Evolutionary conservation across 139 green algal genomes (phyloP).

Genomic region (Asterochloris sp.): DNA sequence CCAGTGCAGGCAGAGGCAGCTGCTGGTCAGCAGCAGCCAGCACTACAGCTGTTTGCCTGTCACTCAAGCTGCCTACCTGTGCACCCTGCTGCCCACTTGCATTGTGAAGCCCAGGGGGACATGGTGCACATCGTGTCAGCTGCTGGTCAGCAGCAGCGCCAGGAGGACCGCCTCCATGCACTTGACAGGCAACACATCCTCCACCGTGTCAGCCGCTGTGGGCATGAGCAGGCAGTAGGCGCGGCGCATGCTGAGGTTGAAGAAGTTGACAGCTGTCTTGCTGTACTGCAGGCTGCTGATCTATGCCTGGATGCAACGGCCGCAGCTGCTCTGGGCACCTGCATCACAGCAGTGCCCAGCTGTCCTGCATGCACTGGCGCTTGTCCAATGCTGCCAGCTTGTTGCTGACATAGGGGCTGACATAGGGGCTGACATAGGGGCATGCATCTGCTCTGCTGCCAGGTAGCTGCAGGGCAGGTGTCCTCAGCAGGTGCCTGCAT

Average conservation of each 20-base stretch:
- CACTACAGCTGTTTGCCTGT: no score
- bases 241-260: slow-evolving; percentile 51
- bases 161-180: slow-evolving; percentile 33
- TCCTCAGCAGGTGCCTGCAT: no score
- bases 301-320: slow-evolving; percentile 27
- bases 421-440: background rate
- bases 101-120: slow-evolving; percentile 62
- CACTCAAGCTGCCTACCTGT: background rate
- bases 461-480: background rate
- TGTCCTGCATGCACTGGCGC: no score
- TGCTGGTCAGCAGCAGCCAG: background rate
- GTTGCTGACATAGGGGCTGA: no score
- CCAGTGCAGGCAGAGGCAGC: background rate
- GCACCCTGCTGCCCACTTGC: slow-evolving; percentile 30
- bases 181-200: slow-evolving; percentile 55
- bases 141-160: slow-evolving; percentile 40
- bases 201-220: slow-evolving; percentile 41
- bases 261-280: slow-evolving; percentile 45
- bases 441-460: background rate
- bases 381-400: no score
- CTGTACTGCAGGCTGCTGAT: slow-evolving; percentile 61
- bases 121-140: slow-evolving; percentile 42
- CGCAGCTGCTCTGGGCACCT: background rate
- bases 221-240: slow-evolving; percentile 47
- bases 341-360: background rate